These are phyloP conservation scores for Zoysia matrella DNA, from an alignment of 202 grass and related monocot genomes.

Conservation along the genomic window DNA sequence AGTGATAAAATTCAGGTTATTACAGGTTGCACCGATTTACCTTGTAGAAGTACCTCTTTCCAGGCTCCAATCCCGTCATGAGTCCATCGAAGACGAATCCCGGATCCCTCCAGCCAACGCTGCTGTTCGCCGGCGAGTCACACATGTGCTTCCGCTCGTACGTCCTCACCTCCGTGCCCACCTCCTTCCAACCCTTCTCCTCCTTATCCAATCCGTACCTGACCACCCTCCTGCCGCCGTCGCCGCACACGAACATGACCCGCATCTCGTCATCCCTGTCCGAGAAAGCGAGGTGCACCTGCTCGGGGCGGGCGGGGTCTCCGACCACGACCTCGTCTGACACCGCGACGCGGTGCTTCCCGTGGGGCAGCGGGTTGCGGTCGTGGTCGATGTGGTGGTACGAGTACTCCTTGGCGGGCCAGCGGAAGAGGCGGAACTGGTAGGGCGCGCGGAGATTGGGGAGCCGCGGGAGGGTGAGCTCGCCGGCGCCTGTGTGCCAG, in stretches of 20 bases:
- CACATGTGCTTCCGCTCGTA: conserved; percentile 95
- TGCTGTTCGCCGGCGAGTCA: conserved; percentile 67
- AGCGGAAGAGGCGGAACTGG: conserved; percentile 86
- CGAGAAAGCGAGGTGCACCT: conserved; percentile 91
- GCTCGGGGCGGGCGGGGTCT: conserved; percentile 42
- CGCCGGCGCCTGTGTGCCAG: conserved; percentile 62
- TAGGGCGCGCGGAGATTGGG: conserved; percentile 79
- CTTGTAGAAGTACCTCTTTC: conserved; percentile 85
- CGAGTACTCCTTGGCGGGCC: conserved; percentile 69
- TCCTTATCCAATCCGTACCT: conserved; percentile 57
- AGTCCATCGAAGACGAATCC: conserved; percentile 92
- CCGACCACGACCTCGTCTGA: conserved; percentile 59
- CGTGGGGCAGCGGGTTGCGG: conserved; percentile 72
- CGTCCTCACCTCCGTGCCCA: conserved; percentile 63
- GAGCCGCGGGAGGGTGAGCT: conserved; percentile 64
- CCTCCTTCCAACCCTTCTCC: conserved; percentile 46
- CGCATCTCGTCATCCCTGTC: conserved; percentile 78
- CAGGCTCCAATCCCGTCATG: conserved; percentile 71
- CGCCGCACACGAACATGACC: conserved; percentile 79
- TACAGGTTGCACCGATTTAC: conserved; percentile 9
- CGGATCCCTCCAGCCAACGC: conserved; percentile 89
- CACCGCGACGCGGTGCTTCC: conserved; percentile 59
- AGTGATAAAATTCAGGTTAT: not conserved
- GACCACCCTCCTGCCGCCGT: conserved; percentile 64
- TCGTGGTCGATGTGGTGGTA: conserved; percentile 80